Evolutionary conservation across 805 yeast species (phyloP).

Genomic region (Tetrapisispora iriomotensis): DNA sequence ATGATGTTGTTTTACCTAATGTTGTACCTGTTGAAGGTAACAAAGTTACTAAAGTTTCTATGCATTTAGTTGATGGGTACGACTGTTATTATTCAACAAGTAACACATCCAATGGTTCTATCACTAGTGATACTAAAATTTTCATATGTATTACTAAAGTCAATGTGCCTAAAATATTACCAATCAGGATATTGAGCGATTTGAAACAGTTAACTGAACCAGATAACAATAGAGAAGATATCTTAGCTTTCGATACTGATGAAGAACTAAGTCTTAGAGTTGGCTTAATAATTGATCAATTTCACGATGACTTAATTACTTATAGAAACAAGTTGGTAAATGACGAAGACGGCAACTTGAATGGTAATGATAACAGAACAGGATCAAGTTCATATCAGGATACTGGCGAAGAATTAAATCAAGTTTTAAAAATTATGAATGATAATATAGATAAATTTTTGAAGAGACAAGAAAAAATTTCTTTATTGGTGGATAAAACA

Average conservation of each 20-base stretch:
- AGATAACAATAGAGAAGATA: constrained; percentile 3
- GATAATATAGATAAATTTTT: constrained; percentile 38
- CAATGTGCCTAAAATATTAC: constrained; percentile 24
- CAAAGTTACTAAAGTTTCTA: constrained; percentile 27
- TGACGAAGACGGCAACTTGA: background rate
- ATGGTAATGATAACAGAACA: constrained; percentile 3
- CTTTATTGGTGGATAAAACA: constrained; percentile 67
- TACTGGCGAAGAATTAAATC: constrained; percentile 24
- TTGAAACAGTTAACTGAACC: constrained; percentile 11
- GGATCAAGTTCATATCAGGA: constrained; percentile 1
- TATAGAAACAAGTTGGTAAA: constrained; percentile 11
- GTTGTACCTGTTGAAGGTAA: constrained; percentile 24
- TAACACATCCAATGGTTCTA: background rate
- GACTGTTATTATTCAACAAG: constrained; percentile 28
- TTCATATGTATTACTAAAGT: constrained; percentile 21
- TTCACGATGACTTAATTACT: constrained; percentile 23
- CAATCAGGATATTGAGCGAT: constrained; percentile 26
- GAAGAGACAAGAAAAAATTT: constrained; percentile 70
- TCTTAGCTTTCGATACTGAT: constrained; percentile 13
- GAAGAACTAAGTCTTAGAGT: constrained; percentile 18
- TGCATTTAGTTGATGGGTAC: constrained; percentile 27
- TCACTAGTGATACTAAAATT: constrained; percentile 7
- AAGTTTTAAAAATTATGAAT: constrained; percentile 29
- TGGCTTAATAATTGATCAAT: constrained; percentile 20
- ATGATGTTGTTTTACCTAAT: constrained; percentile 25